A percentile compares a stretch with the other conserved stretches of the same genome.
These are phyloP conservation scores for Desmodesmus armatus DNA, from an alignment of 139 green algal species.

Conservation along the genomic window DNA sequence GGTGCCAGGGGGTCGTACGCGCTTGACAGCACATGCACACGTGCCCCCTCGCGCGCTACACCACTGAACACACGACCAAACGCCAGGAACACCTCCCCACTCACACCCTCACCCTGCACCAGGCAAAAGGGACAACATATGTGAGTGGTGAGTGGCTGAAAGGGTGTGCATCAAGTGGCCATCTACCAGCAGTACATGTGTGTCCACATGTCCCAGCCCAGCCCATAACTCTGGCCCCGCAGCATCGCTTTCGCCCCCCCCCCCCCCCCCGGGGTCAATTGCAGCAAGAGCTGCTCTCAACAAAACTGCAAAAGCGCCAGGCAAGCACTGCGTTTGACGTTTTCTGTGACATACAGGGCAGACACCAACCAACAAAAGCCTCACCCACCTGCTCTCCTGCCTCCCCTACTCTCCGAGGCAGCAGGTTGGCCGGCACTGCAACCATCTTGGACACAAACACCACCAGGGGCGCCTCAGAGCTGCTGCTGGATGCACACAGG, in stretches of 20 bases:
- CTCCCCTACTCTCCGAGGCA: slow-evolving; percentile 61
- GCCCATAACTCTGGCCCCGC: background rate
- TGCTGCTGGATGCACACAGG: slow-evolving; percentile 39
- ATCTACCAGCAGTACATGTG: too few species aligned
- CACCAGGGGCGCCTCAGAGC: slow-evolving; percentile 72
- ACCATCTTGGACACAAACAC: slow-evolving; percentile 97
- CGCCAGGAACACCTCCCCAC: slow-evolving; percentile 86
- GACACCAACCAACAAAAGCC: too few species aligned
- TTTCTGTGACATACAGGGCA: too few species aligned
- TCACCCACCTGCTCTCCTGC: too few species aligned
- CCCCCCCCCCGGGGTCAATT: too few species aligned
- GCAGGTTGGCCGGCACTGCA: slow-evolving; percentile 72
- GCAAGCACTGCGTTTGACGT: too few species aligned
- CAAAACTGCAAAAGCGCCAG: too few species aligned
- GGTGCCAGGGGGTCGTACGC: slow-evolving; percentile 75
- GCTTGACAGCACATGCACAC: slow-evolving; percentile 82
- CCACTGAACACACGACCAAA: slow-evolving; percentile 93
- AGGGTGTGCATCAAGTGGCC: too few species aligned
- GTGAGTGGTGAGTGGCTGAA: too few species aligned
- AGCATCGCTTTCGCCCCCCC: background rate
- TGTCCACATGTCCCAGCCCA: background rate
- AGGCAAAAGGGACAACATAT: too few species aligned
- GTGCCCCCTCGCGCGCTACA: slow-evolving; percentile 66
- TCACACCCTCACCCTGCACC: too few species aligned
- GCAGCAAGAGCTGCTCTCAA: too few species aligned